Base-by-base conservation (phyloP, 371 early-diverging fungal species). In the Saksenaea vasiformis region DNA sequence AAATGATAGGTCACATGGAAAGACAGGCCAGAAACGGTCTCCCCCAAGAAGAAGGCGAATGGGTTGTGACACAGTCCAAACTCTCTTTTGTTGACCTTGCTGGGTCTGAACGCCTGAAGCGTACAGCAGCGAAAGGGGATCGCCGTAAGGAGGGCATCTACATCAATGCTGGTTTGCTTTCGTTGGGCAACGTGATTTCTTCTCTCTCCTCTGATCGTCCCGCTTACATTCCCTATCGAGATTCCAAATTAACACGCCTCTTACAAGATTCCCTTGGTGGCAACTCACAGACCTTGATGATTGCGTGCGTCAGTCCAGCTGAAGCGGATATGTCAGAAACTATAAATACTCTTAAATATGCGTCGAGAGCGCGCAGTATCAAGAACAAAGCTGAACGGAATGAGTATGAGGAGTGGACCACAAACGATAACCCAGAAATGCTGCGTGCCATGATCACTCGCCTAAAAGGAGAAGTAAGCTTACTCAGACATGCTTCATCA, bases 81-180 rank as follows among this genome's bases (percentile, higher is more conserved):
- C 92, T 96, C 64, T 92, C 93, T 68, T 98, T 99, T 85, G 97
- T 99, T 26, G 99, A 99, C 79, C 79, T 99, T 66, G 99, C 99
- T 37, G 99, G 99, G n/a, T 93, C 93, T 22, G 99, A 99, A 72
- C 88, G 99, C 44, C 74, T 99, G 22, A 99, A 99, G 76, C 86
- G 93, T 34, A 99, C 99, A 2, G 85, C 92, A 35, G 96, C 98
- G 2, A 89, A 89, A 47, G 99, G 99, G 14, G 97, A 94, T 43
- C 88, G 95, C 43, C 92, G 92, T 35, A 95, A 94, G 77, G 99
- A 99, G 78, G 96, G 98, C 26, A 99, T 99, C 65, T 89, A 91
- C 36, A 99, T 99, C 70, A 99, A 99, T 83, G 91, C 93, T n/a
- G 99, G 99, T 4, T 85, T 99, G 5, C 82, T 98, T 51, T 97